Percentiles rank a stretch among this genome's conserved stretches.
These are phyloP conservation scores for Plasmodium falciparum DNA, from an alignment of 169 alveolate species.

Conservation along the genomic window DNA sequence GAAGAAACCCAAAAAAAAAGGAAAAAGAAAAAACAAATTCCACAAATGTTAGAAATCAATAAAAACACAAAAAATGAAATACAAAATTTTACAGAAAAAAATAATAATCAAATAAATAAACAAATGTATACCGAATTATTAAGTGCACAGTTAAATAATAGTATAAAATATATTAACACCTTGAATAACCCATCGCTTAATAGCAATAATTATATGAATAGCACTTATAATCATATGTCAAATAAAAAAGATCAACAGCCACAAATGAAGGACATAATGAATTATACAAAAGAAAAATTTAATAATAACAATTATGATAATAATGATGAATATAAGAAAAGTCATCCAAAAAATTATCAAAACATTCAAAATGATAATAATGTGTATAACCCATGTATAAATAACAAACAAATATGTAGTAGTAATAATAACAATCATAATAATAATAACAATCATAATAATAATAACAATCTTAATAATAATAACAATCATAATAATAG, in stretches of 20 bases:
- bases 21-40: neutral
- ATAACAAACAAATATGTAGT: too few species aligned
- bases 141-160: conserved; percentile 19
- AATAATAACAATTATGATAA: neutral
- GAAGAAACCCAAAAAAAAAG: neutral
- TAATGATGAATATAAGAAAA: neutral
- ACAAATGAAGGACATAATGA: neutral
- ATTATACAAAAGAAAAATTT: neutral
- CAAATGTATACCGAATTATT: conserved; percentile 14
- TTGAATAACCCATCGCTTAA: conserved; percentile 15
- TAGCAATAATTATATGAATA: conserved; percentile 9
- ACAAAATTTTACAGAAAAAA: neutral
- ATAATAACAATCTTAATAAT: neutral
- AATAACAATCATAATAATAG: neutral
- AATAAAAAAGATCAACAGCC: conserved; percentile 2
- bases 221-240: conserved; percentile 7
- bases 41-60: neutral
- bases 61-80: conserved; percentile 1
- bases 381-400: too few species aligned
- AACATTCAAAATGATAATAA: too few species aligned
- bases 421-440: too few species aligned
- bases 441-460: neutral
- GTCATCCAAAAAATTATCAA: too few species aligned
- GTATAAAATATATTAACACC: conserved; percentile 3
- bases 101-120: conserved; percentile 13